phyloP scores from a whole-genome alignment of 1,139 yeast genomes.

The Hansenula lynferdii region DNA sequence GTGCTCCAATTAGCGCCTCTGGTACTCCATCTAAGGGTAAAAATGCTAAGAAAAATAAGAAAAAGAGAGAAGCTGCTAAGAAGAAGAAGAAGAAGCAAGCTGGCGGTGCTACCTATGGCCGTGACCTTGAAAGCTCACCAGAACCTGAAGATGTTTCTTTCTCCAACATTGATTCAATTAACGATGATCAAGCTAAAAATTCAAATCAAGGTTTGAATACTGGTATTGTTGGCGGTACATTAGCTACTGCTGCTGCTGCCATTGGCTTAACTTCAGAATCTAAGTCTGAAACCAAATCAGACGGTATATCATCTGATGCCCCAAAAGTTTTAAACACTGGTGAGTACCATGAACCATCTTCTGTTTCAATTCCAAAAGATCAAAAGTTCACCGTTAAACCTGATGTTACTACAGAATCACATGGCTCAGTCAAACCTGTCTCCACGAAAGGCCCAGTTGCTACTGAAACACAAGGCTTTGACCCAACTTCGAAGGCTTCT shows the following conservation, averaged over 20 bases:
- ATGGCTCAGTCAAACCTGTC: not conserved
- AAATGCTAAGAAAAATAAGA: conserved; percentile 19
- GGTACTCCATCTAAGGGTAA: conserved; percentile 6
- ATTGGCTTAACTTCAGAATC: not conserved
- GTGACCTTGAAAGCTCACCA: conserved; percentile 8
- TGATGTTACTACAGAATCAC: conserved; percentile 1
- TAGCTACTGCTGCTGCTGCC: conserved; percentile 1
- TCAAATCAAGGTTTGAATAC: not conserved
- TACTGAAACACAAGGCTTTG: too few relatives aligned
- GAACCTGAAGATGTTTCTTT: conserved; percentile 6
- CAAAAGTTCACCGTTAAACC: conserved; percentile 13
- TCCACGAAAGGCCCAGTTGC: not conserved
- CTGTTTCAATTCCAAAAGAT: conserved; percentile 14
- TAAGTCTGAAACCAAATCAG: not conserved
- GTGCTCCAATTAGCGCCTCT: not conserved
- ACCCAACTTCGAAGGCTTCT: too few relatives aligned
- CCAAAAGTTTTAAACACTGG: not conserved
- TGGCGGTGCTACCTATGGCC: conserved; percentile 1
- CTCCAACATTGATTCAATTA: conserved; percentile 3
- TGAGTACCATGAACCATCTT: conserved; percentile 8
- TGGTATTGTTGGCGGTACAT: conserved; percentile 4
- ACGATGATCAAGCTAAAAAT: conserved; percentile 1
- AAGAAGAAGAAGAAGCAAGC: conserved; percentile 21
- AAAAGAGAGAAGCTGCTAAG: conserved; percentile 18
- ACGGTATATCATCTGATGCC: not conserved